phyloP scores from a whole-genome alignment of 1,139 yeast species.

The Blastobotrys proliferans region DNA sequence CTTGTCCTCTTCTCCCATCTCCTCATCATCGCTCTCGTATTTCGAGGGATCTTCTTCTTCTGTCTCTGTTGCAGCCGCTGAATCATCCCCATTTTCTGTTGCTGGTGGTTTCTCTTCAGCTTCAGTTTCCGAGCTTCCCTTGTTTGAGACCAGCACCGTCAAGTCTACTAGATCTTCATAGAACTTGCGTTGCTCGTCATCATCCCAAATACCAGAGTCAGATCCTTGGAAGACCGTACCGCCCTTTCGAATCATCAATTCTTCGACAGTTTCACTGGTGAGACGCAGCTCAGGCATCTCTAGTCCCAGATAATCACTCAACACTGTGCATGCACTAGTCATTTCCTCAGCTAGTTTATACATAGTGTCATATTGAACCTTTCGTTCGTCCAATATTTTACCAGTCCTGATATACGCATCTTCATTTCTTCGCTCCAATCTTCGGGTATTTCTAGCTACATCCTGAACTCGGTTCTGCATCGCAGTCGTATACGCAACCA shows the following conservation, averaged over 20 bases:
- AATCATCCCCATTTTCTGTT: conserved; percentile 5
- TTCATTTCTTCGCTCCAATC: conserved; percentile 42
- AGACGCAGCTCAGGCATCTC: conserved; percentile 35
- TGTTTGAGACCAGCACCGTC: conserved; percentile 26
- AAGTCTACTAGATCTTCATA: conserved; percentile 48
- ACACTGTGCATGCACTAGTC: conserved; percentile 40
- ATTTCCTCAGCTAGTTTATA: conserved; percentile 45
- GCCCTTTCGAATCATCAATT: conserved; percentile 26
- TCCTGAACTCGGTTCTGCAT: conserved; percentile 40
- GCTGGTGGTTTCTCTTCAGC: conserved; percentile 14
- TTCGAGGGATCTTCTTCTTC: conserved; percentile 14
- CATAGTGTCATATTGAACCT: conserved; percentile 41
- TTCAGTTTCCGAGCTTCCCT: conserved; percentile 16
- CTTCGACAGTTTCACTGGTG: conserved; percentile 25
- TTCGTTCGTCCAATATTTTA: conserved; percentile 51
- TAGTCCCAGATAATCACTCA: conserved; percentile 44
- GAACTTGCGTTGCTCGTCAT: conserved; percentile 57
- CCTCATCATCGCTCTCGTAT: conserved; percentile 16
- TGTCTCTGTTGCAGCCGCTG: conserved; percentile 13
- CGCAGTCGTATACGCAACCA: conserved; percentile 47
- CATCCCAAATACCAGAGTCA: conserved; percentile 59
- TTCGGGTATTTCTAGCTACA: conserved; percentile 38
- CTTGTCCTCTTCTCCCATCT: conserved; percentile 10
- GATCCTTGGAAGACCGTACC: conserved; percentile 21
- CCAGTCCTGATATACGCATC: conserved; percentile 66